Conservation (phyloP, 2,329 filamentous ascomycete genomes). For the Talaromyces sp. region DNA sequence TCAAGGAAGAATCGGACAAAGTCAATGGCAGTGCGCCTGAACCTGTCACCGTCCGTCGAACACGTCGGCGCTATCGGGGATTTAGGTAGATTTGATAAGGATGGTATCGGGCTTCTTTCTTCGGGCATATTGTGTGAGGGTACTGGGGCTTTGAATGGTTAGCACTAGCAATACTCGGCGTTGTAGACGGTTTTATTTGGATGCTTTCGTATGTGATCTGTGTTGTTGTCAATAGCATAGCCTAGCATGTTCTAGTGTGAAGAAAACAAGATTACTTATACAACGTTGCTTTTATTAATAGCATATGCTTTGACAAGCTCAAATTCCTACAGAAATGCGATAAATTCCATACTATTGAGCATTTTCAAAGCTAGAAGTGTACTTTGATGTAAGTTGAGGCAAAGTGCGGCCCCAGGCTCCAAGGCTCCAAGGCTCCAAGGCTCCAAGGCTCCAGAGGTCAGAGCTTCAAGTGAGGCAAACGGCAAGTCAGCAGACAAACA, state of each 20-base stretch:
- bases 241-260: neutral
- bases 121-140: neutral
- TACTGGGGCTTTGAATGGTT: neutral
- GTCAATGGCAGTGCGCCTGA: constrained; percentile 25
- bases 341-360: neutral
- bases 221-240: neutral
- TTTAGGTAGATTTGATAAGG: constrained; percentile 25
- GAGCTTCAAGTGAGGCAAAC: neutral
- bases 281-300: neutral
- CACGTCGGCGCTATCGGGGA: constrained; percentile 32
- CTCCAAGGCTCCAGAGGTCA: neutral
- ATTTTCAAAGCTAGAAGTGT: neutral
- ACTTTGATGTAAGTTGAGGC: neutral
- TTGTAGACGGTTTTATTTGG: constrained; percentile 14
- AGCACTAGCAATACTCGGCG: constrained; percentile 5
- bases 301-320: neutral
- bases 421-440: neutral
- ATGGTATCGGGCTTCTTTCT: neutral
- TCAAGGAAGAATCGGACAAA: constrained; percentile 19
- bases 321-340: neutral
- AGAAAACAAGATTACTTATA: neutral
- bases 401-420: neutral
- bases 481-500: neutral
- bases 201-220: constrained; percentile 2
- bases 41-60: constrained; percentile 32